Conservation (phyloP, 495 filamentous ascomycete species). For the Talaromyces adpressus region DNA sequence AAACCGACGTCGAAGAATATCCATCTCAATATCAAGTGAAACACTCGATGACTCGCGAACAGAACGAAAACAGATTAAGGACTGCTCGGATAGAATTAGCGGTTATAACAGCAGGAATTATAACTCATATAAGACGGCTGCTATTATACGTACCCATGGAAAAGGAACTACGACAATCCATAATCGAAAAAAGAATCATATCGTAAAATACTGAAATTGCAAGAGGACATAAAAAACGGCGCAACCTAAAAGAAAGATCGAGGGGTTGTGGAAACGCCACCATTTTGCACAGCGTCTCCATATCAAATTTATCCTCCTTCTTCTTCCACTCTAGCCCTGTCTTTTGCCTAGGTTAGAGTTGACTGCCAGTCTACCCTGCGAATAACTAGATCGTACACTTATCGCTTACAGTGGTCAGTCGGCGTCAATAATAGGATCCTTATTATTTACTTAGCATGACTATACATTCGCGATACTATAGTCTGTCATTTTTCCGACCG, state of each 20-base stretch:
- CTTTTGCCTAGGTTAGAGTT: background rate
- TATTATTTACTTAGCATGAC: background rate
- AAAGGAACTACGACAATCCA: background rate
- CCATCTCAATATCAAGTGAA: background rate
- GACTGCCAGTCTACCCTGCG: background rate
- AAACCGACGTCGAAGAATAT: background rate
- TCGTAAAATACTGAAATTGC: background rate
- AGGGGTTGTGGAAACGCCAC: background rate
- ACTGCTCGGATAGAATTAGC: background rate
- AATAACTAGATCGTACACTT: background rate
- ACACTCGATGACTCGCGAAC: conserved; percentile 2
- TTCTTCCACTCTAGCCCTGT: background rate
- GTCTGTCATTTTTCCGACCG: background rate
- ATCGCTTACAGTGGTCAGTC: background rate
- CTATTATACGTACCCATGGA: background rate
- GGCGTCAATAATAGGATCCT: background rate
- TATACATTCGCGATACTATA: background rate
- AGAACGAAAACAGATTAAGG: background rate
- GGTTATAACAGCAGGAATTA: background rate
- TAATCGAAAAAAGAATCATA: background rate
- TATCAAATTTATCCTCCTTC: background rate
- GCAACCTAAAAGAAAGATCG: background rate
- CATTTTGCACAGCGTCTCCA: background rate
- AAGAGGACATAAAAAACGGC: background rate
- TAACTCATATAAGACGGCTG: background rate